A percentile compares a stretch with the other conserved stretches of the same genome.
phyloP scores from a whole-genome alignment of 106 monocot genomes.

The Allium cepa region DNA sequence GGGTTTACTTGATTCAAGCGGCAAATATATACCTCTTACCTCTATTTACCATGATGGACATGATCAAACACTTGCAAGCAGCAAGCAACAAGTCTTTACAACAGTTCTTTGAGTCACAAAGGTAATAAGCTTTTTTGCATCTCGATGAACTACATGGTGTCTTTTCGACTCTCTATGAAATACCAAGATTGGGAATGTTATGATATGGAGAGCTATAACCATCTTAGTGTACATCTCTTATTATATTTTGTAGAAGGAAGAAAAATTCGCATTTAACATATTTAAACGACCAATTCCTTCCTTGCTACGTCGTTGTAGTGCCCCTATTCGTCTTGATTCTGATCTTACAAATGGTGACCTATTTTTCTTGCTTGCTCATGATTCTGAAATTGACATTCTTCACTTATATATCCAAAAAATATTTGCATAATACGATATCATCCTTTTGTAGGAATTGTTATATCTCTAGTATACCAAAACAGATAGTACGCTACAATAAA shows the following conservation, averaged over 20 bases:
- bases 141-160: too few relatives aligned
- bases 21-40: conserved; percentile 77
- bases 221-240: background rate
- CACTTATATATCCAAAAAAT: too few relatives aligned
- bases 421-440: too few relatives aligned
- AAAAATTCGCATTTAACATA: conserved; percentile 86
- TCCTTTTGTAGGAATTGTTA: too few relatives aligned
- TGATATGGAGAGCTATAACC: too few relatives aligned
- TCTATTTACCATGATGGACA: conserved; percentile 63
- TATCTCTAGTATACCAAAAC: too few relatives aligned
- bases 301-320: conserved; percentile 75
- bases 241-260: conserved; percentile 63
- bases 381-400: conserved; percentile 19
- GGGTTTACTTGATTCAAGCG: conserved; percentile 79
- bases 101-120: conserved; percentile 74
- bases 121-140: conserved; percentile 15
- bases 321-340: conserved; percentile 88
- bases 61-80: conserved; percentile 28
- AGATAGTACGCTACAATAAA: too few relatives aligned
- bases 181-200: too few relatives aligned
- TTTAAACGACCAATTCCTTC: conserved; percentile 81
- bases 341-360: conserved; percentile 83
- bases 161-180: too few relatives aligned
- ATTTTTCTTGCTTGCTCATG: conserved; percentile 90
- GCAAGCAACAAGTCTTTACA: conserved; percentile 38